phyloP scores from a whole-genome alignment of 2,329 filamentous ascomycete genomes.

The Keithomyces neogunnii region DNA sequence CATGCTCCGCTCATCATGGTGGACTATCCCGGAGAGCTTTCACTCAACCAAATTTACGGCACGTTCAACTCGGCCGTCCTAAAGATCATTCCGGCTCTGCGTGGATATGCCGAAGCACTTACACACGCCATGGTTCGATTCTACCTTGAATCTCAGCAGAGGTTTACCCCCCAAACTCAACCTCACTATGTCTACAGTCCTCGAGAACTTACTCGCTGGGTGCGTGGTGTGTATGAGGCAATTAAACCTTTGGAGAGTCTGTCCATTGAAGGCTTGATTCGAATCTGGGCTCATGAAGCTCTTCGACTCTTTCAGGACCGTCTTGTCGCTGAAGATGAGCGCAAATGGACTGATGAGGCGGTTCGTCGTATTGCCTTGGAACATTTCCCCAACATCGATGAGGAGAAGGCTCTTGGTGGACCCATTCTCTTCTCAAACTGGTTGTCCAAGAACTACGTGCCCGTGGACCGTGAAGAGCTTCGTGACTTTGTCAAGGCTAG shows the following conservation, averaged over 20 bases:
- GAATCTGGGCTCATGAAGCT: slow-evolving; percentile 98
- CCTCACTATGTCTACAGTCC: slow-evolving; percentile 99
- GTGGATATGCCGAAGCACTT: slow-evolving; percentile 87
- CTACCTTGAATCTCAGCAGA: slow-evolving; percentile 87
- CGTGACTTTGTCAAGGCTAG: slow-evolving; percentile 96
- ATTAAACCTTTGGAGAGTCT: slow-evolving; percentile 86
- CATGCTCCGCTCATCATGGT: slow-evolving; percentile 99
- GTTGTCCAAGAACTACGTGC: slow-evolving; percentile 97
- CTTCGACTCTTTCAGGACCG: slow-evolving; percentile 94
- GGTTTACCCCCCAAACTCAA: slow-evolving; percentile 93
- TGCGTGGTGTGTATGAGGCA: slow-evolving; percentile 93
- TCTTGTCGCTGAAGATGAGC: slow-evolving; percentile 87
- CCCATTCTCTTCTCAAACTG: slow-evolving; percentile 99
- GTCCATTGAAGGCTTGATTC: slow-evolving; percentile 80
- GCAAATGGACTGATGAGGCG: slow-evolving; percentile 87
- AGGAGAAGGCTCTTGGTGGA: slow-evolving; percentile 77
- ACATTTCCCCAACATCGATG: slow-evolving; percentile 91
- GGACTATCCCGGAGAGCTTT: slow-evolving; percentile 93
- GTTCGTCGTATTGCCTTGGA: slow-evolving; percentile 81
- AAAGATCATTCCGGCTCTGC: slow-evolving; percentile 92
- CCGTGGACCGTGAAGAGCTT: slow-evolving; percentile 88
- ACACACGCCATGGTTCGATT: slow-evolving; percentile 97
- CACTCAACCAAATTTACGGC: slow-evolving; percentile 93
- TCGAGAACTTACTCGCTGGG: slow-evolving; percentile 96
- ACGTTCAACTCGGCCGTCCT: slow-evolving; percentile 95